Conservation (phyloP, 2,329 filamentous ascomycete genomes). For the Alternaria sp. region DNA sequence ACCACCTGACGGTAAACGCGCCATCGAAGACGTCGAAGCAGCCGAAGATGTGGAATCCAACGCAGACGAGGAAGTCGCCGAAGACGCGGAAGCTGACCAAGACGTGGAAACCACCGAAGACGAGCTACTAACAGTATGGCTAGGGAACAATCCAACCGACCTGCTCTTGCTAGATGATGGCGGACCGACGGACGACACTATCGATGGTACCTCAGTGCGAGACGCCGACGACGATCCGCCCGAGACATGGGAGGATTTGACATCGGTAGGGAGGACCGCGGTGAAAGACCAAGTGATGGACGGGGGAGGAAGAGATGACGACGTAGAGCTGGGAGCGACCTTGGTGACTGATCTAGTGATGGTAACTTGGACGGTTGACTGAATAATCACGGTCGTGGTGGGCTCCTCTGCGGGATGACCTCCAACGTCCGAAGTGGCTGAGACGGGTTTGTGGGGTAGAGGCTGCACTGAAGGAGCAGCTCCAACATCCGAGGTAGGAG, state of each 20-base stretch:
- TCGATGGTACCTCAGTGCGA: neutral
- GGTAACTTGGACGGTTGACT: conserved; percentile 17
- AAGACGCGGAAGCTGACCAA: neutral
- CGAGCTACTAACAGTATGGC: neutral
- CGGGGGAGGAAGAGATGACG: neutral
- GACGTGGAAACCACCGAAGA: neutral
- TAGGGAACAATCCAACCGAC: neutral
- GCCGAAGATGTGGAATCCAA: neutral
- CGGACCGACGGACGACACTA: neutral
- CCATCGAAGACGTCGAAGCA: neutral
- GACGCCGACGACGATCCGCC: neutral
- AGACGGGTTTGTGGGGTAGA: neutral
- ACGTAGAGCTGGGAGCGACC: neutral
- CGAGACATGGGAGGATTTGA: neutral
- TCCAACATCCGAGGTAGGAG: neutral
- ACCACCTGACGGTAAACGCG: neutral
- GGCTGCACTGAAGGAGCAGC: neutral
- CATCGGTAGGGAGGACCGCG: neutral
- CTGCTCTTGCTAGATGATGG: neutral
- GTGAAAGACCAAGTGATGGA: conserved; percentile 1
- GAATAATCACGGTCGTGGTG: conserved; percentile 23
- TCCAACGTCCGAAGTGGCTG: neutral
- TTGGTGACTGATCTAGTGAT: neutral
- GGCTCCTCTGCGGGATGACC: conserved; percentile 2
- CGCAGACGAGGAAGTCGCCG: neutral